phyloP scores from a whole-genome alignment of 305 asterid genomes.

The Plantago coronopus region DNA sequence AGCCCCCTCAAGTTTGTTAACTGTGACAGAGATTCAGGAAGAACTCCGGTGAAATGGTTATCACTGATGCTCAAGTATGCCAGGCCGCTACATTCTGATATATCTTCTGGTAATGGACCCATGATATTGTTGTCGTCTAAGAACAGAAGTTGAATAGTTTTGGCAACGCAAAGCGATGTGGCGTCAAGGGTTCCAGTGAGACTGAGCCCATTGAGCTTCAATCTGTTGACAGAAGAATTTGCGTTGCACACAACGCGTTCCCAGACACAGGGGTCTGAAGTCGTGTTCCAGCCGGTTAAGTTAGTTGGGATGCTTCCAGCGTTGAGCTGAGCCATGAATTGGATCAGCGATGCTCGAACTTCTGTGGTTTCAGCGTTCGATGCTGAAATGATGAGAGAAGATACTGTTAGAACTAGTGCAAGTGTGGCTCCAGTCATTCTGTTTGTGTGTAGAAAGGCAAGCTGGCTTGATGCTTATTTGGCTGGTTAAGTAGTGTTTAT shows the following conservation, averaged over 20 bases:
- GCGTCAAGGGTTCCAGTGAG: conserved; percentile 41
- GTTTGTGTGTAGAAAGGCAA: background rate
- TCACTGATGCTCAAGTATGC: conserved; percentile 28
- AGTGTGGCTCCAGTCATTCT: background rate
- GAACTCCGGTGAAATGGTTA: conserved; percentile 29
- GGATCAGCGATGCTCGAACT: conserved; percentile 39
- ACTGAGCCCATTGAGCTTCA: conserved; percentile 31
- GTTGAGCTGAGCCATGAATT: conserved; percentile 42
- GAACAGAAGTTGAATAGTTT: conserved; percentile 30
- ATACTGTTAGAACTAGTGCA: background rate
- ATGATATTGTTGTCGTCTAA: conserved; percentile 23
- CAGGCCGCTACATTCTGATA: conserved; percentile 33
- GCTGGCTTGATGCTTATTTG: no score
- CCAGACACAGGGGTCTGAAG: conserved; percentile 63
- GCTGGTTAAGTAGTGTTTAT: no score
- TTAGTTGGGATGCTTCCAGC: conserved; percentile 23
- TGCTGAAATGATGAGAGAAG: background rate
- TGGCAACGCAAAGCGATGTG: conserved; percentile 26
- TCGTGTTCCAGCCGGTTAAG: conserved; percentile 49
- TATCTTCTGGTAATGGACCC: conserved; percentile 32
- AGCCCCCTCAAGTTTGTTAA: conserved; percentile 31
- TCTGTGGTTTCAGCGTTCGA: conserved; percentile 39
- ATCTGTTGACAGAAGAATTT: conserved; percentile 21
- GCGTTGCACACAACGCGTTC: conserved; percentile 31
- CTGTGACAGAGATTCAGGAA: conserved; percentile 29